phyloP scores from a whole-genome alignment of 148 eudicot genomes.

The Polygonum maritimum region DNA sequence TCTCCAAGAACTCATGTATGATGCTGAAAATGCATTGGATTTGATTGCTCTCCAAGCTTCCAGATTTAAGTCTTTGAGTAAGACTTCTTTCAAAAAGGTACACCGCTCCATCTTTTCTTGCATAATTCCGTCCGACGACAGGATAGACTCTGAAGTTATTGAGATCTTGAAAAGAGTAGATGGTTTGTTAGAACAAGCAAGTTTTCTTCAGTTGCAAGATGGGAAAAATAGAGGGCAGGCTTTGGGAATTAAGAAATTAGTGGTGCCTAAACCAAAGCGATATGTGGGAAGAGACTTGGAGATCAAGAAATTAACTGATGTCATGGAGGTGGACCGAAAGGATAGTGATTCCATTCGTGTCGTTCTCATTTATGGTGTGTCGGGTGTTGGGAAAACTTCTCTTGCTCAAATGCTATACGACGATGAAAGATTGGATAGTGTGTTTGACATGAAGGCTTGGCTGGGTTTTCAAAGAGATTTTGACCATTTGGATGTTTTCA shows the following conservation, averaged over 20 bases:
- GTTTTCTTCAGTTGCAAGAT: not conserved
- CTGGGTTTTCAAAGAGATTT: not conserved
- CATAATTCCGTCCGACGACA: not conserved
- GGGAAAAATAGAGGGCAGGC: not conserved
- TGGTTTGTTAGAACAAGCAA: not conserved
- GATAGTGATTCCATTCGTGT: not conserved
- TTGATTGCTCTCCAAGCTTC: conserved; percentile 11
- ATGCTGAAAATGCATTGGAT: conserved; percentile 20
- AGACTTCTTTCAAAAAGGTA: conserved; percentile 6
- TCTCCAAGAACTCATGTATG: conserved; percentile 18
- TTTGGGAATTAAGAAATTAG: not conserved
- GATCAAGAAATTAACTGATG: not conserved
- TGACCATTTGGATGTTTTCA: not conserved
- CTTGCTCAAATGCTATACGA: not conserved
- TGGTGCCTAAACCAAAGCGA: not conserved
- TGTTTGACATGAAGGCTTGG: not conserved
- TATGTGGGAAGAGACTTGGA: not conserved
- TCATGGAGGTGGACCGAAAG: not conserved
- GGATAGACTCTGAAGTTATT: not conserved
- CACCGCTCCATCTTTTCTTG: conserved; percentile 6
- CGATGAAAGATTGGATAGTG: not conserved
- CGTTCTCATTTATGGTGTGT: not conserved
- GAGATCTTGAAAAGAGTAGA: conserved; percentile 3
- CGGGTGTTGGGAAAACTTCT: conserved; percentile 6
- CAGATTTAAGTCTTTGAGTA: not conserved